phyloP scores from a whole-genome alignment of 176 grass and related monocot genomes.

The Guadua angustifolia region DNA sequence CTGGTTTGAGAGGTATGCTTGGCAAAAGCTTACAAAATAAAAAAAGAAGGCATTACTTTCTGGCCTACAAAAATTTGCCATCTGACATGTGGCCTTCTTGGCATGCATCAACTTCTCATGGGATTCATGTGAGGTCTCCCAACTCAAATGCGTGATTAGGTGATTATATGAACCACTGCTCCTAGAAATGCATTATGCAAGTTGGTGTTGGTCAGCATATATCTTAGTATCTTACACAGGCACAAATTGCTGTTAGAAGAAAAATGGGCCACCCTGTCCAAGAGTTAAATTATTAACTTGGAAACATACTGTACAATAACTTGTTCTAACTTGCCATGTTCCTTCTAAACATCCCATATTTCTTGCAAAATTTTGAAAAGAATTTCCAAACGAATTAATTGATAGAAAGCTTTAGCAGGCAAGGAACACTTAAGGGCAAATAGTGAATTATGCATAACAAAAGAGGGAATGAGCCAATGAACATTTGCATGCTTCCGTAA shows the following conservation, averaged over 20 bases:
- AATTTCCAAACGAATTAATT: constrained; percentile 21
- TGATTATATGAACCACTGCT: not conserved
- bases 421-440: constrained; percentile 22
- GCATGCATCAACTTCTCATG: constrained; percentile 1
- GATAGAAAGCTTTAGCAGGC: not conserved
- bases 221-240: not conserved
- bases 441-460: not conserved
- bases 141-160: not conserved
- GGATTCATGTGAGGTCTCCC: constrained; percentile 14
- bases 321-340: constrained; percentile 4
- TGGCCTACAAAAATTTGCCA: not conserved
- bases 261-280: not conserved
- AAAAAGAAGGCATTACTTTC: not conserved
- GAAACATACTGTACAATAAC: constrained; percentile 7
- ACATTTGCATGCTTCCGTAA: constrained; percentile 4
- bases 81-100: constrained; percentile 1
- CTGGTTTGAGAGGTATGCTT: constrained; percentile 4
- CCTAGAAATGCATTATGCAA: not conserved
- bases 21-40: not conserved
- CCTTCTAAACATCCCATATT: not conserved
- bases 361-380: not conserved
- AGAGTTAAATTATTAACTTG: not conserved
- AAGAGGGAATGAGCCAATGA: not conserved
- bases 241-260: not conserved
- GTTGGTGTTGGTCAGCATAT: not conserved